Base-by-base conservation (phyloP, 768 basidiomycete species). In the Lyophyllum atratum region DNA sequence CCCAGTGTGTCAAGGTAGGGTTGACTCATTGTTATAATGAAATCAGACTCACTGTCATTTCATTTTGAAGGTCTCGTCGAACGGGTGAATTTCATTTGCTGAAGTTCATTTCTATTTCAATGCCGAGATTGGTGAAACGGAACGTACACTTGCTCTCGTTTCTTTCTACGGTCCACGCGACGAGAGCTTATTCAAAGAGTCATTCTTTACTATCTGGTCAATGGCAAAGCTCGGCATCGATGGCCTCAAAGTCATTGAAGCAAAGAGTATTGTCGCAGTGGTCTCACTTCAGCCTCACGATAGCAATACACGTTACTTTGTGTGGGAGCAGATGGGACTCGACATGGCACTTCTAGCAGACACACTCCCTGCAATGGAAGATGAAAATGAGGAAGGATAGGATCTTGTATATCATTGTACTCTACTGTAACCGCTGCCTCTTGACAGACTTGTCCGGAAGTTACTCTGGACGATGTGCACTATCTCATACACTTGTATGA, bases 1-100 rank as follows among this genome's bases (percentile, higher is more conserved):
- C 69, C 3, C 54, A 65, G 2, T 64, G 64, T 53, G 63, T 67
- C 14, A 70, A 68, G 63, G 72, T 69, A 31, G 34, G 19, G 8
- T 5, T 43, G 6, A 31, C 12, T 28, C 8, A 17, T 4, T 51
- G 22, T 40, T 8, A n/a, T 45, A 5, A 14, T 11, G 14, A 4
- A 14, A 45, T 21, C 1, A 34, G 1, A 44, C 25, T 57, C 24
- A 55, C n/a, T 31, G 29, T 45, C 11, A 11, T 34, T 14, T 9
- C 12, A 40, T n/a, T 24, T 29, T 26, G 1, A 1, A 55, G 45
- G 14, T 55, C 17, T 31, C 25, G 19, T 26, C 44, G n/a, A 42
- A 54, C 43, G 48, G 39, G 6, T 21, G 55, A 11, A 24, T 55
- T 5, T 5, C 7, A 28, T 54, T 59, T 55, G 53, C 48, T 19